phyloP scores from a whole-genome alignment of 352 stramenopile species.

The Globisporangium nodosum region DNA sequence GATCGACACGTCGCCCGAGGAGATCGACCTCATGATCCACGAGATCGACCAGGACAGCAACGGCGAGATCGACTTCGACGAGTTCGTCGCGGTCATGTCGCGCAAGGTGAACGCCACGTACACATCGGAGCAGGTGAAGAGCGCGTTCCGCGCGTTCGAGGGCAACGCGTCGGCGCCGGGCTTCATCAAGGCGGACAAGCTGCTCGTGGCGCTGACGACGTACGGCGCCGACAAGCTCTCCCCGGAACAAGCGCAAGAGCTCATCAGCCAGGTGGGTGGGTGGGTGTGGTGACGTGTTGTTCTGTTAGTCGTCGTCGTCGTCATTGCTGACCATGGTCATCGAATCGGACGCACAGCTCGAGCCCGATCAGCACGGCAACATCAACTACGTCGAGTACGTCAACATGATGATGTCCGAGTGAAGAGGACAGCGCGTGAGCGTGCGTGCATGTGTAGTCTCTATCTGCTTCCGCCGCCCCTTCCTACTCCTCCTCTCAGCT shows the following conservation, averaged over 20 bases:
- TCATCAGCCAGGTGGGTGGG: slow-evolving; percentile 76
- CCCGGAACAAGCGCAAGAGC: slow-evolving; percentile 86
- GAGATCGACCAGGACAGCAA: slow-evolving; percentile 95
- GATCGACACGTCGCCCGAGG: slow-evolving; percentile 90
- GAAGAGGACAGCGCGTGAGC: slow-evolving; percentile 5
- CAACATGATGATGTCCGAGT: slow-evolving; percentile 94
- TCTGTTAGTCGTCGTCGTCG: background rate
- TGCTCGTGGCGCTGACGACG: slow-evolving; percentile 83
- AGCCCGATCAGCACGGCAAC: slow-evolving; percentile 88
- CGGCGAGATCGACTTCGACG: slow-evolving; percentile 93
- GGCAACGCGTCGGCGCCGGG: slow-evolving; percentile 52
- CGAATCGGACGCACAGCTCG: slow-evolving; percentile 44
- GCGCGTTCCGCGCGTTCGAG: slow-evolving; percentile 82
- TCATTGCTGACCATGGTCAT: background rate
- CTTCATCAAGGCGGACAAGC: slow-evolving; percentile 80
- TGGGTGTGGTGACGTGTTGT: too few species aligned
- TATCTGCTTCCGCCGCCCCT: background rate
- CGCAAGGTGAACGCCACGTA: slow-evolving; percentile 93
- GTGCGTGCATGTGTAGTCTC: background rate
- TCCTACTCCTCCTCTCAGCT: slow-evolving; percentile 1
- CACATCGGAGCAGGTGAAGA: slow-evolving; percentile 90
- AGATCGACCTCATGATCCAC: slow-evolving; percentile 94
- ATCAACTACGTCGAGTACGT: slow-evolving; percentile 94
- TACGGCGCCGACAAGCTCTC: slow-evolving; percentile 91
- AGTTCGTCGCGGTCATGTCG: slow-evolving; percentile 94